phyloP scores from a whole-genome alignment of 306 rosid species.

The Pterocarpus santalinus region DNA sequence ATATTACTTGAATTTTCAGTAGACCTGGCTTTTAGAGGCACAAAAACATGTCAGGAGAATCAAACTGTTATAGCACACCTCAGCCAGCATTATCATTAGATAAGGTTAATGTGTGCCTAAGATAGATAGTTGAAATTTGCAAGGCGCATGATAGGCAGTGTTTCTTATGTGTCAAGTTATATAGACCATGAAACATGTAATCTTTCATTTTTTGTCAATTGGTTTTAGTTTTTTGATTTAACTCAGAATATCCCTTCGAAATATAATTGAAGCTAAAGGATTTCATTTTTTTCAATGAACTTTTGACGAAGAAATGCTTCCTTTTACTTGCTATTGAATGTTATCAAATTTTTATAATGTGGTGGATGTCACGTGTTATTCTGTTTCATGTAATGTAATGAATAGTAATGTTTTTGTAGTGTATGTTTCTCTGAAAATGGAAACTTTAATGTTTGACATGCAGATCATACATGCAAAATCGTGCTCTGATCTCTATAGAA shows the following conservation, averaged over 20 bases:
- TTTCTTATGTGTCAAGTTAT: constrained; percentile 17
- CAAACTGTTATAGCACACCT: constrained; percentile 1
- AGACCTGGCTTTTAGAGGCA: constrained; percentile 24
- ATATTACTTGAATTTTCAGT: background rate
- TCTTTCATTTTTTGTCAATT: constrained; percentile 2
- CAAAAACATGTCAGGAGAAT: constrained; percentile 13
- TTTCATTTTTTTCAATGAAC: background rate
- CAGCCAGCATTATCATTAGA: constrained; percentile 25
- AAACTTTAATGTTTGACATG: constrained; percentile 45
- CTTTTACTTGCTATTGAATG: constrained; percentile 24
- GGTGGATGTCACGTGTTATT: constrained; percentile 18
- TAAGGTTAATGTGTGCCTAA: background rate
- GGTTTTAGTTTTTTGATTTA: constrained; percentile 23
- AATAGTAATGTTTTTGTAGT: constrained; percentile 8
- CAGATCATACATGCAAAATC: constrained; percentile 88
- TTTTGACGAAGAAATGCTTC: constrained; percentile 14
- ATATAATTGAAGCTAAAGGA: constrained; percentile 29
- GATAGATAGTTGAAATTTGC: constrained; percentile 16
- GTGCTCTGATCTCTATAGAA: constrained; percentile 81
- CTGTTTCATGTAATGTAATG: background rate
- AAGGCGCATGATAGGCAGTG: constrained; percentile 23
- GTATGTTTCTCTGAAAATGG: background rate
- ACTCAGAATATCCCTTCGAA: constrained; percentile 31
- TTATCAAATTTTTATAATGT: background rate
- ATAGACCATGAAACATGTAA: constrained; percentile 3